Evolutionary conservation across 1,284 basidiomycete species (phyloP), one percentile per base, ranked within the genome.

Genomic region (Serendipita sp.): DNA sequence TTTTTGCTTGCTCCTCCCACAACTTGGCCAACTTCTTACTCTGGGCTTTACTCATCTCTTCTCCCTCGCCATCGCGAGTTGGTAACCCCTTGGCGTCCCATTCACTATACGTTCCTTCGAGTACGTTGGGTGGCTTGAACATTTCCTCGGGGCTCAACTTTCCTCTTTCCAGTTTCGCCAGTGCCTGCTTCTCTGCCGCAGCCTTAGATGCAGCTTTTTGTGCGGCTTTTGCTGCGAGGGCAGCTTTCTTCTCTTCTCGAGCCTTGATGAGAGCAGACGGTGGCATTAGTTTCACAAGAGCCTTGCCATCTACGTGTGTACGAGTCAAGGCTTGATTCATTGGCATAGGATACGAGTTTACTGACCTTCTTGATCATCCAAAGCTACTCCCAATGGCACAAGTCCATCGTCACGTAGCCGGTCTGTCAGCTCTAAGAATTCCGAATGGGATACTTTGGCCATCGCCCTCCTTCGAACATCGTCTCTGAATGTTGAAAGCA

Each of bases 331-430:
- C 43, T 13, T 44, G 43, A 13, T 17, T 17, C 17, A 44, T 44
- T 44, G 13, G 13, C 13, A 13, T 44, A 44, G 17, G 13, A 3
- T 6, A 3, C 12, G 3, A 3, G 43, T 26, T n/a, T 49, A 69
- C 74, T 68, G 68, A 85, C 93, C 92, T 76, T 93, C 92, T 76
- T 93, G 49, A 74, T 99, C 96, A 71, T 99, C 96, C 47, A 99
- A 78, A 8, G 93, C 93, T 3, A 99, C 91, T 13, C 96, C 96
- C 62, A 99, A 78, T 29, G 93, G 88, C 53, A 95, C 87, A 44
- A 98, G 78, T 70, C 97, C 94, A 44, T 82, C 77, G 72, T 99
- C 96, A 30, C 96, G 83, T 65, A 99, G 80, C 65, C 83, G 84
- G 76, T 99, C 96, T 70, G 85, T 93, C 42, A 95, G 81, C 26